Evolutionary conservation across 2,329 filamentous ascomycete species (phyloP), one percentile per base, ranked within the genome.

Genomic region (Ceratocystis alfenasii): DNA sequence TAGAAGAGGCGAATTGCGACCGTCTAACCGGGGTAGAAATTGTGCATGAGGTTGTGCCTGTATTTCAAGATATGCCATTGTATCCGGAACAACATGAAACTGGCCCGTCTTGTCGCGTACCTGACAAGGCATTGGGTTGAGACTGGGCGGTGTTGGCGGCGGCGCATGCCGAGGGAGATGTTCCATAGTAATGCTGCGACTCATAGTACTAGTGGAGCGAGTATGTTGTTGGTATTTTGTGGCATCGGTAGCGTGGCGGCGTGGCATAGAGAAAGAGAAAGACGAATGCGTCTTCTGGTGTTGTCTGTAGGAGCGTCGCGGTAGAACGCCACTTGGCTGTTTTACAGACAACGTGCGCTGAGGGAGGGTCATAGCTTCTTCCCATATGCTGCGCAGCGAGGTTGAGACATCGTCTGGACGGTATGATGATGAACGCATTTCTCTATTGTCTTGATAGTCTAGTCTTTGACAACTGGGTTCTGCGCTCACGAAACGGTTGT

Each of bases 1-100:
- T 30, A 25, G 25, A 17, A 50, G 17, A 17, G 20, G 41, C 45
- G 41, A 36, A 20, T 44, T 36, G 55, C 44, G 41, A n/a, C 48
- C 22, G 46, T n/a, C 50, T 41, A 41, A 41, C 10, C 3, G 36
- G 36, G 36, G 36, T 41, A 41, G 36, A 41, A 15, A 15, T 4
- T 41, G 36, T 20, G 53, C 8, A 28, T 28, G 36, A 5, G 62
- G 22, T 20, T 63, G 48, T 12, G 44, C 53, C 63, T 65, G 63
- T 15, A 67, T 59, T 60, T 65, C 66, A 61, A 67, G 65, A 28
- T 62, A 55, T 6, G 62, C 28, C 17, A 28, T 36, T 15, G 63
- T 46, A 22, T 67, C 66, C 59, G 46, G 63, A 25, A 67, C 66
- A 10, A 67, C 66, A 33, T 65, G 60, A 45, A 67, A 67, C 41